Conservation (phyloP, 2,329 filamentous ascomycete species). For the Harringtonia lauricola region DNA sequence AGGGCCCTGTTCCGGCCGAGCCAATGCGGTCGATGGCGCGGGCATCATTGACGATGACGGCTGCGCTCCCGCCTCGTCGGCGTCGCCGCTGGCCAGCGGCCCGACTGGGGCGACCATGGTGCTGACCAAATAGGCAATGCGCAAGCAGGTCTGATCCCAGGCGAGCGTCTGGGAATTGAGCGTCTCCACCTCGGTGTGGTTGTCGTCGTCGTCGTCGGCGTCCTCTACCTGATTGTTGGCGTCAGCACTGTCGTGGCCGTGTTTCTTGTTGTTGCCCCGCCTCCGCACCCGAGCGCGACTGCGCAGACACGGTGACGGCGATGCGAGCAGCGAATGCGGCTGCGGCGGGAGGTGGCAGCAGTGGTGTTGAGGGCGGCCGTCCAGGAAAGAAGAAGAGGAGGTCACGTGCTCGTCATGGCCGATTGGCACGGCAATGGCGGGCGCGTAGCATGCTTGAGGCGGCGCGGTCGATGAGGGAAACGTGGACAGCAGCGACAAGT, state of each 20-base stretch:
- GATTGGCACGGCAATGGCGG: neutral
- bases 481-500: constrained; percentile 3
- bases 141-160: constrained; percentile 16
- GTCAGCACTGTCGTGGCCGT: neutral
- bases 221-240: too few species aligned
- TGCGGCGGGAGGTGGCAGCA: neutral
- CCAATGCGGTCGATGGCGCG: neutral
- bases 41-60: neutral
- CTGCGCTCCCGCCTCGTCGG: neutral
- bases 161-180: constrained; percentile 13
- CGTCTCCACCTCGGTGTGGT: constrained; percentile 2
- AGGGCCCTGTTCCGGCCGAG: neutral
- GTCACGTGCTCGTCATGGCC: too few species aligned
- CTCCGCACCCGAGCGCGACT: neutral
- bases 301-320: constrained; percentile 1
- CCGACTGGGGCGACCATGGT: constrained; percentile 9
- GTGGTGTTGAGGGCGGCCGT: neutral
- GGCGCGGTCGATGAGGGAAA: constrained; percentile 8
- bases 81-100: neutral
- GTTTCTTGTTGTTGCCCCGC: neutral
- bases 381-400: neutral
- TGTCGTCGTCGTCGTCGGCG: too few species aligned
- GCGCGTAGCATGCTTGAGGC: neutral
- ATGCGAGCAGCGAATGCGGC: constrained; percentile 4
- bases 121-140: constrained; percentile 13